Evolutionary conservation across 495 filamentous ascomycete species (phyloP).

Genomic region (Pyrenula massariospora): DNA sequence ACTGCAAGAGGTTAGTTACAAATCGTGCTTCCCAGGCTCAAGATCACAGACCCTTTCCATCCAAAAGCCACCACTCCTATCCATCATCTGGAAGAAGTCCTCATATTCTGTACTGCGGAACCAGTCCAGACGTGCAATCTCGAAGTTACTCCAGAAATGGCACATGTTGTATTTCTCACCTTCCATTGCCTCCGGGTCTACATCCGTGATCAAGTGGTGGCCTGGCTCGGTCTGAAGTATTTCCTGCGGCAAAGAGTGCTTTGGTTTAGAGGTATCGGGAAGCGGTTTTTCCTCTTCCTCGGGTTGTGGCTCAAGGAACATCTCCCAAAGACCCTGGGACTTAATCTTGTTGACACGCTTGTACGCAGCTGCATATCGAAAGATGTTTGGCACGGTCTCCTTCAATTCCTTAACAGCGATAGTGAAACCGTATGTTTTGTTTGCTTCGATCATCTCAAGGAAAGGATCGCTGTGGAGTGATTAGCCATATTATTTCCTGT

Average conservation of each 20-base stretch:
- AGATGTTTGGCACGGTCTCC: slow-evolving; percentile 98
- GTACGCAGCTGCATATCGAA: slow-evolving; percentile 98
- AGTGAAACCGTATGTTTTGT: slow-evolving; percentile 98
- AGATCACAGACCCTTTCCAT: slow-evolving; percentile 73
- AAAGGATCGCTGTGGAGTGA: slow-evolving; percentile 75
- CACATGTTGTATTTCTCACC: slow-evolving; percentile 99
- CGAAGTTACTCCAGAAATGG: slow-evolving; percentile 99
- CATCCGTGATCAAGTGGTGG: slow-evolving; percentile 57
- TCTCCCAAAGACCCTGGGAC: slow-evolving; percentile 94
- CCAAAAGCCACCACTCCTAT: slow-evolving; percentile 96
- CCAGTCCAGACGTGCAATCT: slow-evolving; percentile 90
- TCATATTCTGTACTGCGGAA: slow-evolving; percentile 95
- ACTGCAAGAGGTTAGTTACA: slow-evolving; percentile 42
- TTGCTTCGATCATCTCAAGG: slow-evolving; percentile 75
- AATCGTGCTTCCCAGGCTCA: background rate
- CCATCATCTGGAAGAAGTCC: slow-evolving; percentile 99
- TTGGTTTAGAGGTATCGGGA: slow-evolving; percentile 57
- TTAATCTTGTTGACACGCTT: slow-evolving; percentile 85
- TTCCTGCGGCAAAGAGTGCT: slow-evolving; percentile 61
- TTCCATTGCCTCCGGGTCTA: slow-evolving; percentile 92
- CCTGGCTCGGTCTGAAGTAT: slow-evolving; percentile 68
- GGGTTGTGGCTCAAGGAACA: slow-evolving; percentile 75
- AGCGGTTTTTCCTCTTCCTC: slow-evolving; percentile 40
- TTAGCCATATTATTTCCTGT: no score
- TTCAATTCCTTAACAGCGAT: slow-evolving; percentile 98